These are phyloP conservation scores for Ambrosia trifida DNA, from an alignment of 129 eudicot species.

Conservation along the genomic window DNA sequence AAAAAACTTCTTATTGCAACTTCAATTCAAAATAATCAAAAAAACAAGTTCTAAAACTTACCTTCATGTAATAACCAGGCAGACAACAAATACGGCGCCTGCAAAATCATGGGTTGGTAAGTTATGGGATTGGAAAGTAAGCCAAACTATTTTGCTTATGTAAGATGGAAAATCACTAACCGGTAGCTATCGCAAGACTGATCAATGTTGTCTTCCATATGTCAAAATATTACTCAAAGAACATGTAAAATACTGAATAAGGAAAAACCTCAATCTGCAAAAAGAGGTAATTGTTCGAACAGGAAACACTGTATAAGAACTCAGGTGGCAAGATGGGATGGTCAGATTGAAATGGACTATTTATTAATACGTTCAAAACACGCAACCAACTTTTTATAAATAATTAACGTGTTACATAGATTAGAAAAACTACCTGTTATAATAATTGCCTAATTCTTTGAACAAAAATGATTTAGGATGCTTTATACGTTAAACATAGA, in stretches of 20 bases:
- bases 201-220: constrained; percentile 95
- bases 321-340: not conserved
- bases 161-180: constrained; percentile 43
- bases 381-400: not conserved
- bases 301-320: not conserved
- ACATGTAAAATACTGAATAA: constrained; percentile 89
- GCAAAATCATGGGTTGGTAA: constrained; percentile 29
- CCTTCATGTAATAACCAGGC: constrained; percentile 90
- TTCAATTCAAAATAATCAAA: not conserved
- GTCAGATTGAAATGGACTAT: not conserved
- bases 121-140: constrained; percentile 3
- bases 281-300: constrained; percentile 9
- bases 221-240: constrained; percentile 94
- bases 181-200: constrained; percentile 85
- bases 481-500: not conserved
- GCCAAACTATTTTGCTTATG: not conserved
- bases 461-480: not conserved
- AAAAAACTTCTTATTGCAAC: not conserved
- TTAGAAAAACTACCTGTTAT: not conserved
- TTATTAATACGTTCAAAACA: not conserved
- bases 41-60: constrained; percentile 28
- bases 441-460: not conserved
- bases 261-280: constrained; percentile 93
- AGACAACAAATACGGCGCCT: constrained; percentile 91
- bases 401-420: not conserved